A percentile compares a stretch with the other conserved stretches of the same genome.
Evolutionary conservation across 768 basidiomycete species (phyloP).

Genomic region (Trametes gibbosa): DNA sequence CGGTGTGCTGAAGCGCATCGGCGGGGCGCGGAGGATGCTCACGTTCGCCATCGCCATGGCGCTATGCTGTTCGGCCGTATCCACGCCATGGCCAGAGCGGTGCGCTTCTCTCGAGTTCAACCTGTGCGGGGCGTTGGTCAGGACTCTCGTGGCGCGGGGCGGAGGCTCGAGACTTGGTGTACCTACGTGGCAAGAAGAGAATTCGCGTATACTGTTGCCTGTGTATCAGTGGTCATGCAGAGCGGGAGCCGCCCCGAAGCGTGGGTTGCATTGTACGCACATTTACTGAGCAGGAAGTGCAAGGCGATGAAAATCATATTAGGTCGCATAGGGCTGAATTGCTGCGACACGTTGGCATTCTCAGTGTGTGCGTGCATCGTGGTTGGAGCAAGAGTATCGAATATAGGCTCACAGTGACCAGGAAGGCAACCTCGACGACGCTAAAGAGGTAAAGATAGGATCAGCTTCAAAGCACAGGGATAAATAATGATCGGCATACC

Average conservation of each 20-base stretch:
- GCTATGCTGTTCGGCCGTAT: not conserved
- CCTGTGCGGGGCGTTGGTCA: not conserved
- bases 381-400: not conserved
- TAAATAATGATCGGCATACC: not conserved
- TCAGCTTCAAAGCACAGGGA: not conserved
- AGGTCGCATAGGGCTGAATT: conserved; percentile 9
- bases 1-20: no score
- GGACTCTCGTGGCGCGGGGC: not conserved
- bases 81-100: not conserved
- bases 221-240: not conserved
- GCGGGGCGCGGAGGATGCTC: no score
- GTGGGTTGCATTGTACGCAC: not conserved
- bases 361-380: not conserved
- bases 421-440: conserved; percentile 11
- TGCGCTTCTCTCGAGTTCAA: not conserved
- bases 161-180: no score
- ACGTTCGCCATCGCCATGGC: not conserved
- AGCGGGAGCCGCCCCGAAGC: not conserved
- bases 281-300: conserved; percentile 19
- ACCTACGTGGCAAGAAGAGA: conserved; percentile 14
- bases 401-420: conserved; percentile 8
- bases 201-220: conserved; percentile 14
- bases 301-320: conserved; percentile 19
- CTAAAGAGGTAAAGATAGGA: not conserved
- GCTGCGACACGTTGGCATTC: not conserved